Base-by-base conservation (phyloP, 225 moss, liverwort and hornwort species). In the Sphagnum tenellum region DNA sequence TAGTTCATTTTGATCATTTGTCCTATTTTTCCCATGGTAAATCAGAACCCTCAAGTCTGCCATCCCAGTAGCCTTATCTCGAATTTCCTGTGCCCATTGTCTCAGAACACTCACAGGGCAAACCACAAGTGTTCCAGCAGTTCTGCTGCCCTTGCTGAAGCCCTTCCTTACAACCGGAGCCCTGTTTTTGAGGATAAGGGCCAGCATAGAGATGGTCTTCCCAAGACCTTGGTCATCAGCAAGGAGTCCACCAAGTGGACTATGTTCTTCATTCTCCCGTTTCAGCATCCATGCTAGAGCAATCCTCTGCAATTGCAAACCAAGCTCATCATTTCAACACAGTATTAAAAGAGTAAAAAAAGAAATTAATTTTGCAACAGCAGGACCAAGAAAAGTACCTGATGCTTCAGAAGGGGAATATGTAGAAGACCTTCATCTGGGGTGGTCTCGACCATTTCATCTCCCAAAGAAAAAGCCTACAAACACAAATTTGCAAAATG, bases 191-290 rank as follows among this genome's bases (percentile, higher is more conserved):
- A 98, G 72, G 61, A 98, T 93, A 64, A 98, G 79, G 50, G 98
- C 83, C 62, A 98, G 90, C 9, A 87, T 93, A 57, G 98, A 88
- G 67, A 98, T 89, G 14, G 98, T 98, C 80, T 98, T 98, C 51
- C 98, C 98, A 13, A 98, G 90, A 54, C 98, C 98, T 93, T 98
- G 98, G 61, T 98, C 98, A 73, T 98, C 98, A 12, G 98, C 98
- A 69, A 98, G 68, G 73, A 98, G 93, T 46, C 98, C 98, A 49
- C 98, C 98, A 57, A 71, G 81, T 4, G 89, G 88, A 44, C 77
- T 76, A 49, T 69, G 73, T 67, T 75, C 78, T 71, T 77, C 82
- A 50, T 77, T 81, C 61, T 98, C 98, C 70, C 90, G 75, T 12
- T 89, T 82, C 67, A 79, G 75, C 98, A 98, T 98, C 98, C 98